A percentile compares a stretch with the other conserved stretches of the same genome.
These are phyloP conservation scores for Rubroshorea leprosula DNA, from an alignment of 345 rosid genomes.

Conservation along the genomic window DNA sequence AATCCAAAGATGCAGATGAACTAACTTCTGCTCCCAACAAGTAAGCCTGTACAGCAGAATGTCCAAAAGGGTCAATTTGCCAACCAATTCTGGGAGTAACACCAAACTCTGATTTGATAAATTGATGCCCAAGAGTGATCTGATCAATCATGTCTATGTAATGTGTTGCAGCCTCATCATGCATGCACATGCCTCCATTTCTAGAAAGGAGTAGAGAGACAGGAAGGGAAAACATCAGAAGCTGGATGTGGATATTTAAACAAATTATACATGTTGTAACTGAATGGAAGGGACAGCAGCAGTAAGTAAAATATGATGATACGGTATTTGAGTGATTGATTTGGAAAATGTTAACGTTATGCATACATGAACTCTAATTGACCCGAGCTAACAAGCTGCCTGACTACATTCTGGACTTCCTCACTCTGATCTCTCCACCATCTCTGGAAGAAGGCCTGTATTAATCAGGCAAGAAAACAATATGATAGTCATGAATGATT, in stretches of 20 bases:
- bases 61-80: conserved; percentile 99
- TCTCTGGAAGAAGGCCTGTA: conserved; percentile 92
- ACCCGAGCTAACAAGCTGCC: conserved; percentile 61
- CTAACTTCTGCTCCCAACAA: conserved; percentile 86
- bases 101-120: conserved; percentile 68
- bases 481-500: too few relatives aligned
- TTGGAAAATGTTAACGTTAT: conserved; percentile 5
- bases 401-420: conserved; percentile 44
- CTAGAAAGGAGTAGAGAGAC: conserved; percentile 31
- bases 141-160: conserved; percentile 99
- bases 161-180: conserved; percentile 90
- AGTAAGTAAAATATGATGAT: neutral
- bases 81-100: conserved; percentile 96
- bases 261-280: too few relatives aligned
- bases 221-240: conserved; percentile 5
- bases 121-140: conserved; percentile 88
- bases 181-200: conserved; percentile 99
- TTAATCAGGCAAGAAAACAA: conserved; percentile 17
- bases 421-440: conserved; percentile 96
- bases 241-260: neutral
- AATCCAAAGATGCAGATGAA: conserved; percentile 9
- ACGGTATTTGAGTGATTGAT: neutral
- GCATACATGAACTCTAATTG: conserved; percentile 86
- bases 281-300: too few relatives aligned
- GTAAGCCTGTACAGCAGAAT: conserved; percentile 97